phyloP scores from a whole-genome alignment of 768 basidiomycete genomes.

The Boletus vermiculosoides region DNA sequence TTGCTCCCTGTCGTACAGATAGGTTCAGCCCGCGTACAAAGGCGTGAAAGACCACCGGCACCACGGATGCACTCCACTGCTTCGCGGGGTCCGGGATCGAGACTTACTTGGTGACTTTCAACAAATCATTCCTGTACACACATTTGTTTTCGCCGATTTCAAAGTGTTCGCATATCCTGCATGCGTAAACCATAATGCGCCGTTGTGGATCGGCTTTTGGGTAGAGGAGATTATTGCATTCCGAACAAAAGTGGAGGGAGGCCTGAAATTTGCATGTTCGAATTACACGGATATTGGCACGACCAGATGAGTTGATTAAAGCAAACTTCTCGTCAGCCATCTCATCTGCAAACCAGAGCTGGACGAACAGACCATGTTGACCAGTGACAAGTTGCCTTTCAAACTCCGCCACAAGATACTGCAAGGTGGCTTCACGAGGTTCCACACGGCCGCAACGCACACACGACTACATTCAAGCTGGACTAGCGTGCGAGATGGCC shows the following conservation, averaged over 20 bases:
- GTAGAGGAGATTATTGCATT: slow-evolving; percentile 94
- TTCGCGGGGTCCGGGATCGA: background rate
- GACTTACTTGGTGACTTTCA: slow-evolving; percentile 87
- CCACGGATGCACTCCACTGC: background rate
- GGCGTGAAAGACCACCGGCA: slow-evolving; percentile 7
- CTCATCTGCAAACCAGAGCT: slow-evolving; percentile 1
- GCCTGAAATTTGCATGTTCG: slow-evolving; percentile 44
- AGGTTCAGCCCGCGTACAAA: background rate
- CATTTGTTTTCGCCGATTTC: slow-evolving; percentile 85
- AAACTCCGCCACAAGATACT: slow-evolving; percentile 24
- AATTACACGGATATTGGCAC: background rate
- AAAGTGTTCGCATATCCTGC: slow-evolving; percentile 85
- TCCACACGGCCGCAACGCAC: background rate
- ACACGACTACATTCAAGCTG: background rate
- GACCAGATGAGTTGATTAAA: background rate
- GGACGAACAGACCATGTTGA: slow-evolving; percentile 28
- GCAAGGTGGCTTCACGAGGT: background rate
- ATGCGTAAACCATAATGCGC: slow-evolving; percentile 84
- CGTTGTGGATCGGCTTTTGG: slow-evolving; percentile 88
- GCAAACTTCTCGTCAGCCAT: slow-evolving; percentile 17
- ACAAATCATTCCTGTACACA: slow-evolving; percentile 90
- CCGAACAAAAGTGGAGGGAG: slow-evolving; percentile 86
- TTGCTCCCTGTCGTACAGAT: slow-evolving; percentile 66
- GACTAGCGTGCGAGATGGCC: slow-evolving; percentile 7
- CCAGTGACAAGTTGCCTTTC: slow-evolving; percentile 21